A percentile compares a stretch with the other conserved stretches of the same genome.
Evolutionary conservation across 768 basidiomycete species (phyloP).

Genomic region (Trametes cinnabarina): DNA sequence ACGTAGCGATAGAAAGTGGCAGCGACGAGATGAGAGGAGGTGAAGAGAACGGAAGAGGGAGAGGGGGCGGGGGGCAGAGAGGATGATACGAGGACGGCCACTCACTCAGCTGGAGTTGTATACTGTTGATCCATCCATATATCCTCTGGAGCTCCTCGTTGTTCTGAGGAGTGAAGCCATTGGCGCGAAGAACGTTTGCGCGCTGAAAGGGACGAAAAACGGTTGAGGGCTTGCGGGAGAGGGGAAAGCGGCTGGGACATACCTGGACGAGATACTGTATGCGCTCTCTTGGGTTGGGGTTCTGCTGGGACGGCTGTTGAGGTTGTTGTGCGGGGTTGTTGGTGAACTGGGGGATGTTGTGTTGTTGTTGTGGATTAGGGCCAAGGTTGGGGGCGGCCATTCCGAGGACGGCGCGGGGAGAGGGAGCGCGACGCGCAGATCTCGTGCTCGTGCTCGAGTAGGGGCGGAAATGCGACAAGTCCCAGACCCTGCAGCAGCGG

Average conservation of each 20-base stretch:
- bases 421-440: slow-evolving; percentile 27
- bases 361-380: slow-evolving; percentile 23
- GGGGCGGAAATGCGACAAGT: slow-evolving; percentile 11
- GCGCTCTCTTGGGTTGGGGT: slow-evolving; percentile 18
- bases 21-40: neutral
- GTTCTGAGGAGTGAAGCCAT: slow-evolving; percentile 46
- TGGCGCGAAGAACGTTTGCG: slow-evolving; percentile 39
- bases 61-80: neutral
- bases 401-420: slow-evolving; percentile 7
- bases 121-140: slow-evolving; percentile 35
- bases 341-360: slow-evolving; percentile 15
- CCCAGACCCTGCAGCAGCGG: slow-evolving; percentile 5
- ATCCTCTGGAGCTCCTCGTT: slow-evolving; percentile 44
- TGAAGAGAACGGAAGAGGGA: neutral
- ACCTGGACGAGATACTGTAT: slow-evolving; percentile 31
- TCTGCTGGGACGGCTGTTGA: slow-evolving; percentile 10
- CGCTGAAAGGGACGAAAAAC: slow-evolving; percentile 34
- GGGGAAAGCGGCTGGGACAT: neutral
- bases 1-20: neutral
- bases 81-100: slow-evolving; percentile 13
- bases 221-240: neutral
- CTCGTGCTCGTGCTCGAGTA: slow-evolving; percentile 32
- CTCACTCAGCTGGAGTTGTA: slow-evolving; percentile 31
- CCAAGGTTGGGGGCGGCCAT: slow-evolving; percentile 30
- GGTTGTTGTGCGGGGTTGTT: slow-evolving; percentile 15